Evolutionary conservation across 371 early-diverging fungal genomes (phyloP).

Genomic region (Mortierella sp.): DNA sequence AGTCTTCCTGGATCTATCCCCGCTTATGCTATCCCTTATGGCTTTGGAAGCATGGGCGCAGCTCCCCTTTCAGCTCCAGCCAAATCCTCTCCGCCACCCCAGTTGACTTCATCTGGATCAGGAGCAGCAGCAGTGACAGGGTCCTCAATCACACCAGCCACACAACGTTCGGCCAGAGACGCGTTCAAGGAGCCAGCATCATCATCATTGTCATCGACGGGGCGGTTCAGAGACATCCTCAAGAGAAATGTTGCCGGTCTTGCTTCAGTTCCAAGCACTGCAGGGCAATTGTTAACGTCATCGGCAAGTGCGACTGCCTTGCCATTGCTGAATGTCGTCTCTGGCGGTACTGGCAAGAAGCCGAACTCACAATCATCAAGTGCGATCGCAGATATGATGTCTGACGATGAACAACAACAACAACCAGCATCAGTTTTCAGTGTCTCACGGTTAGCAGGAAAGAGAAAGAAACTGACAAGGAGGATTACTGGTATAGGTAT

Average conservation of each 20-base stretch:
- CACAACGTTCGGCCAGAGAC: no score
- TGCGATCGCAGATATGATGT: slow-evolving; percentile 13
- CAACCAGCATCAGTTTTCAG: slow-evolving; percentile 13
- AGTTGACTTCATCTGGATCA: no score
- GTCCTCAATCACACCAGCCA: no score
- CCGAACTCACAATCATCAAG: neutral
- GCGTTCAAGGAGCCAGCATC: slow-evolving; percentile 12
- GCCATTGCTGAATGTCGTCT: neutral
- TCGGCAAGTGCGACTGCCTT: neutral
- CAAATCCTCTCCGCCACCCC: no score
- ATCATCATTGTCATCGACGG: slow-evolving; percentile 27
- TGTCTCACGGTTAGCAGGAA: slow-evolving; percentile 26
- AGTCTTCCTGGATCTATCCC: neutral
- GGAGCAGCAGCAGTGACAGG: no score
- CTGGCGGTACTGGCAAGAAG: neutral
- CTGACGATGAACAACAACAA: slow-evolving; percentile 14
- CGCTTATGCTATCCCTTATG: slow-evolving; percentile 18
- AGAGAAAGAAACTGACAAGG: slow-evolving; percentile 7
- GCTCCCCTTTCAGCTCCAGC: slow-evolving; percentile 20
- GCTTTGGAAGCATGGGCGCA: slow-evolving; percentile 18
- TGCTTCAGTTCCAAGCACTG: slow-evolving; percentile 9
- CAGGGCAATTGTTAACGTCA: neutral
- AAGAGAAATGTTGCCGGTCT: slow-evolving; percentile 42
- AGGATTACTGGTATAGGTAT: neutral
- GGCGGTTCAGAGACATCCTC: slow-evolving; percentile 41